Evolutionary conservation across 176 grass and related monocot species (phyloP).

Genomic region (Panicum miliaceum): DNA sequence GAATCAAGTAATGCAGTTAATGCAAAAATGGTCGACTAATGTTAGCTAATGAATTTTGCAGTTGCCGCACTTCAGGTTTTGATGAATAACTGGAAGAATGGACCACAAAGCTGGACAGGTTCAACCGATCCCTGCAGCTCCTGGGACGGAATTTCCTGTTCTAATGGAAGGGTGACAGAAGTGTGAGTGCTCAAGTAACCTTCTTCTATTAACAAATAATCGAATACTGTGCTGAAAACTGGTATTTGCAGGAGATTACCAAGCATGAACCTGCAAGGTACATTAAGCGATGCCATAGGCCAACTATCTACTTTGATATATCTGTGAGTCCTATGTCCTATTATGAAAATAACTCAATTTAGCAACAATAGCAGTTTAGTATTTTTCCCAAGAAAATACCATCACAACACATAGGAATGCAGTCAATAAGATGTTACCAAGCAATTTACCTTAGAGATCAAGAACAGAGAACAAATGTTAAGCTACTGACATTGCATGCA

Average conservation of each 20-base stretch:
- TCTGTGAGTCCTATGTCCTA: constrained; percentile 67
- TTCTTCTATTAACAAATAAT: constrained; percentile 25
- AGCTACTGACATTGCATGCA: constrained; percentile 50
- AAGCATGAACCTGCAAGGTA: constrained; percentile 63
- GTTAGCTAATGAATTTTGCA: constrained; percentile 47
- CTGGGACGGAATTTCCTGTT: constrained; percentile 89
- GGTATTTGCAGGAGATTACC: constrained; percentile 65
- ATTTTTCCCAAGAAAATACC: constrained; percentile 37
- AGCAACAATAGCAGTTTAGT: constrained; percentile 6
- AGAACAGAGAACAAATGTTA: constrained; percentile 20
- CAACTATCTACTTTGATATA: constrained; percentile 64
- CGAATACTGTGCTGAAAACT: constrained; percentile 31
- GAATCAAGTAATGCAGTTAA: constrained; percentile 1
- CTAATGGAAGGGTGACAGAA: constrained; percentile 62
- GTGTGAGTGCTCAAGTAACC: constrained; percentile 53
- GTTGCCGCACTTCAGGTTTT: constrained; percentile 65
- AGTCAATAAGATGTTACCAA: not conserved
- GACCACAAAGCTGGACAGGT: constrained; percentile 72
- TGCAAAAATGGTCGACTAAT: constrained; percentile 37
- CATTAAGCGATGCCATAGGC: constrained; percentile 58
- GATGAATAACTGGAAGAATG: constrained; percentile 62
- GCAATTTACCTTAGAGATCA: constrained; percentile 1
- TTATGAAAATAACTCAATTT: constrained; percentile 4
- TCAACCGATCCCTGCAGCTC: constrained; percentile 67
- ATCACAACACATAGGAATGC: not conserved